Percentiles rank a stretch among this genome's conserved stretches.
Conservation (phyloP, 2,329 filamentous ascomycete species). For the Camillea tinctor region DNA sequence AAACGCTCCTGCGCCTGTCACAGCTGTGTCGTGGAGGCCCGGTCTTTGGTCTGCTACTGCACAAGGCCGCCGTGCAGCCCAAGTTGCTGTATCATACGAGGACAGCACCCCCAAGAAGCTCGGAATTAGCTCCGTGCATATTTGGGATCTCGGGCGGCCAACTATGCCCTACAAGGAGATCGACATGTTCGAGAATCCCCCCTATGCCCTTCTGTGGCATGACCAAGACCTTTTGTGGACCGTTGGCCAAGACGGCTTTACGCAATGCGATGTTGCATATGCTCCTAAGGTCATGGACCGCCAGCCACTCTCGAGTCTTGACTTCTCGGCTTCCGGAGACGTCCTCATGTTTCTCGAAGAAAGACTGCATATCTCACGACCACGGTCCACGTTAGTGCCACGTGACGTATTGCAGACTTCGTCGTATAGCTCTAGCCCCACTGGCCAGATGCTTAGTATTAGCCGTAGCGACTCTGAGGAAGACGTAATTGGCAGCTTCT, state of each 20-base stretch:
- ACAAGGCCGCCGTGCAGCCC: constrained; percentile 57
- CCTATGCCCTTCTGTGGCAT: constrained; percentile 60
- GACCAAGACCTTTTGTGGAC: constrained; percentile 67
- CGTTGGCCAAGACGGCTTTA: constrained; percentile 62
- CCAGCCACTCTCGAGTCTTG: constrained; percentile 58
- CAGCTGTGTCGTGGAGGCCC: constrained; percentile 61
- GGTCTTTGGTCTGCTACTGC: constrained; percentile 64
- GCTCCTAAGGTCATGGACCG: constrained; percentile 63
- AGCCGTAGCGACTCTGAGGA: constrained; percentile 66
- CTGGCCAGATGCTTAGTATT: constrained; percentile 50
- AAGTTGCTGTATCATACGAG: constrained; percentile 62
- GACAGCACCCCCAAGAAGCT: constrained; percentile 52
- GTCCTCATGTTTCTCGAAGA: constrained; percentile 63
- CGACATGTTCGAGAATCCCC: constrained; percentile 57
- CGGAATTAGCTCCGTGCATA: constrained; percentile 58
- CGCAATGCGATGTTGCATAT: constrained; percentile 64
- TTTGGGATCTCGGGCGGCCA: constrained; percentile 68
- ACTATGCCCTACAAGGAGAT: constrained; percentile 67
- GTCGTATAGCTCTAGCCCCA: constrained; percentile 49
- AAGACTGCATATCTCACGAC: constrained; percentile 45
- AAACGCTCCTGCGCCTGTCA: constrained; percentile 58
- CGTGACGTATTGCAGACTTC: constrained; percentile 34
- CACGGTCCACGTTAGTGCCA: constrained; percentile 30
- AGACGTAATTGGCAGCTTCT: constrained; percentile 60
- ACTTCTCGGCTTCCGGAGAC: constrained; percentile 60